Base-by-base conservation (phyloP, 2,329 filamentous ascomycete genomes). In the Colletotrichum echinochloae region DNA sequence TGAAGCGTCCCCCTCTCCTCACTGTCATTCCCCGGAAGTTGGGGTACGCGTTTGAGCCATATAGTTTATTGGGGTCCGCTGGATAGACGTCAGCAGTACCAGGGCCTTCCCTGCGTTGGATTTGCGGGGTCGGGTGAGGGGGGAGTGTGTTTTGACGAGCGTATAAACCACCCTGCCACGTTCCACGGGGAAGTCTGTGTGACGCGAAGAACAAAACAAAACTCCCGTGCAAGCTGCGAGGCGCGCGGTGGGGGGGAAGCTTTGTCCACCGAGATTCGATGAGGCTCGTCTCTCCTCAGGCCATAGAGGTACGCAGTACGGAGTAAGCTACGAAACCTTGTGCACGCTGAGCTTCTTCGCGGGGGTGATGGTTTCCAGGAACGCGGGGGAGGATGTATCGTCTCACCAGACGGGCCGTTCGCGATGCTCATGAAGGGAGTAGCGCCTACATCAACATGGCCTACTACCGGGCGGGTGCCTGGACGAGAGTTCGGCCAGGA, bases 51-150 rank as follows among this genome's bases (percentile, higher is more conserved):
- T 55, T 68, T 65, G 61, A 65, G 46, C 5, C 23, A 9, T 51
- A 60, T 48, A 33, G 44, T 57, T 54, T 60, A 54, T 59, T 59
- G 61, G 60, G 61, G 66, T 35, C 30, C 20, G 54, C 7, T 20
- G 20, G 49, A 39, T 23, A 35, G 20, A 30, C 35, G 41, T 35
- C 33, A 12, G 44, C 23, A 33, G 39, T 16, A 49, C 12, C 55
- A 65, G 60, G 66, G 60, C n/a, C 33, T 59, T 66, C 66, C 39
- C 66, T 49, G 66, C 41, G 20, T 41, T 41, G 55, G 54, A 18
- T 55, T 26, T 9, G 60, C 60, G 65, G 49, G 65, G 49, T n/a
- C n/a, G n/a, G n/a, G n/a, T n/a, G n/a, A n/a, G n/a, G 26, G 11
- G n/a, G 20, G 9, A 20, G 44, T 8, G 20, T 11, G 20, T 49